These are phyloP conservation scores for Microbotryum lychnidis-dioicae DNA, from an alignment of 1,284 basidiomycete species.

Conservation along the genomic window DNA sequence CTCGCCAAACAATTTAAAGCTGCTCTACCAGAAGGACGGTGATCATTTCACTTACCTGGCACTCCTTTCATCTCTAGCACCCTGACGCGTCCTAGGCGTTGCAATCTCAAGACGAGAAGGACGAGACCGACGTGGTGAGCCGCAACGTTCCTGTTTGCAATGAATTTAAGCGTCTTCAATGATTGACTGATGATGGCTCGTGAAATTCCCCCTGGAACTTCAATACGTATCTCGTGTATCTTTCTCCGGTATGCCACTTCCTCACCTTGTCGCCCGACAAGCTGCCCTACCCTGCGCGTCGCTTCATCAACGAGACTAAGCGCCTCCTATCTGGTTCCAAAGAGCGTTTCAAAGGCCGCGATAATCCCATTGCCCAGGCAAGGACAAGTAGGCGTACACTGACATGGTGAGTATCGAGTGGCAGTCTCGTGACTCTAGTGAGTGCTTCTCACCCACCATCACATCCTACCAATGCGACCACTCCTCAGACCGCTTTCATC, in stretches of 20 bases:
- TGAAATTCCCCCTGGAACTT: no score
- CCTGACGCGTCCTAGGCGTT: conserved; percentile 46
- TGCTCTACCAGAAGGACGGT: conserved; percentile 2
- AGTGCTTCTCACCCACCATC: no score
- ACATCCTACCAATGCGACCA: not conserved
- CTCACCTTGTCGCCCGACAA: conserved; percentile 48
- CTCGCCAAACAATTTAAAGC: conserved; percentile 46
- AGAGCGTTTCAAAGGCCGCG: conserved; percentile 46
- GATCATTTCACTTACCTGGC: no score
- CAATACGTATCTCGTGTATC: conserved; percentile 61
- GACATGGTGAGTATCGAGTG: conserved; percentile 48
- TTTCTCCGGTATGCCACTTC: conserved; percentile 60
- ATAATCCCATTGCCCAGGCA: conserved; percentile 59
- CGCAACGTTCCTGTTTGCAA: conserved; percentile 31
- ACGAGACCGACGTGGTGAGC: conserved; percentile 21
- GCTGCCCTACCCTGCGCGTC: conserved; percentile 44
- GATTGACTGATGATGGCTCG: no score
- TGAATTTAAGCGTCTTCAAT: no score
- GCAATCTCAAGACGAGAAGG: conserved; percentile 47
- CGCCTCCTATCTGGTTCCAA: conserved; percentile 65
- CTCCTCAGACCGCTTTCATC: conserved; percentile 15
- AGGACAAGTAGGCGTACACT: conserved; percentile 55
- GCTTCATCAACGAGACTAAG: conserved; percentile 66
- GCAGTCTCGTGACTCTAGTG: no score
- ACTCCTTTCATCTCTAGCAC: conserved; percentile 30